Evolutionary conservation across 352 stramenopile genomes (phyloP), one percentile per base, ranked within the genome.

Genomic region (Pythium coloratum): DNA sequence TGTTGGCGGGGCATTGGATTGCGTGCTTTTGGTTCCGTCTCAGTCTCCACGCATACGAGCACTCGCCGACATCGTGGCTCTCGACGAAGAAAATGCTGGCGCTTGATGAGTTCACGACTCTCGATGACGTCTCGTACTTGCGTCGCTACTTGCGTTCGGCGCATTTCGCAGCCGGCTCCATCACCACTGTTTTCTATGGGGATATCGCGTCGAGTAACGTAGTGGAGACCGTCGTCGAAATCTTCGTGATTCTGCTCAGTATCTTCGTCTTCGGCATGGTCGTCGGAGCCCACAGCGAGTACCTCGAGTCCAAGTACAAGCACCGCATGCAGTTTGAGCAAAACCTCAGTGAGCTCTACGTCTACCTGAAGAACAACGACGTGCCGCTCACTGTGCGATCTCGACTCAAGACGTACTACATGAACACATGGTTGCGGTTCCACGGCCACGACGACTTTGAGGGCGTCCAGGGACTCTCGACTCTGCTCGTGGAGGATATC

Each of bases 191-290:
- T 3, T 90, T 89, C 20, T 91, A 89, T 47, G 81, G 83, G 0
- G 83, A 91, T 46, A 87, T 91, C 10, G 77, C 77, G 38, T 87
- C 80, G 32, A 75, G 78, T 60, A 91, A 91, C 62, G 64, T 86
- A 14, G 24, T 84, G 13, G 83, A 91, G 59, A 86, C 78, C 0
- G 63, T 87, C 3, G 70, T 84, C 12, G 80, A 90, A 55, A 77
- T 91, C 9, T 59, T 59, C 5, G 70, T 91, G 44, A 90, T 90
- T 49, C 64, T 91, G n/a, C 54, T 78, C 10, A 83, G 78, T 59
- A 91, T 91, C 60, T 77, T 91, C 58, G 79, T 89, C 44, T 90
- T 87, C 47, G 83, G 83, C n/a, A 83, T 81, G 56, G 71, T 91
- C 7, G 79, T 88, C 2, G 83, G 81, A 3, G 83, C 80, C 0